phyloP scores from a whole-genome alignment of 345 rosid species.

The Stellera chamaejasme region DNA sequence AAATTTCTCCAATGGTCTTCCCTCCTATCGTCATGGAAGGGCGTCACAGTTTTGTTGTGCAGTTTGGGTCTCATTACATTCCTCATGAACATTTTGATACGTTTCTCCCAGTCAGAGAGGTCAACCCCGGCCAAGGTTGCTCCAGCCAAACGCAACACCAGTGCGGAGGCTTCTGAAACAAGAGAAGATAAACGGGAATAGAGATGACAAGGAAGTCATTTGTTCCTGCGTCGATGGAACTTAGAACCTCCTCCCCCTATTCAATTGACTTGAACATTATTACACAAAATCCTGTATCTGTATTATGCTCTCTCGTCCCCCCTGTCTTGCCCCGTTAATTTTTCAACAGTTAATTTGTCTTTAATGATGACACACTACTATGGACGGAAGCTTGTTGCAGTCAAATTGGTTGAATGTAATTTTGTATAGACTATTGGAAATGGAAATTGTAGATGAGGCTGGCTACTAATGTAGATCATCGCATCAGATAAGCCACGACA shows the following conservation, averaged over 20 bases:
- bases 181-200: slow-evolving; percentile 30
- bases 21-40: slow-evolving; percentile 79
- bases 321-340: background rate
- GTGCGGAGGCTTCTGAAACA: slow-evolving; percentile 18
- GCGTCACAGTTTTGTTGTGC: slow-evolving; percentile 38
- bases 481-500: too few relatives aligned
- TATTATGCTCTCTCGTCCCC: background rate
- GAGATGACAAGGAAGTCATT: slow-evolving; percentile 7
- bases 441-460: slow-evolving; percentile 7
- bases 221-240: background rate
- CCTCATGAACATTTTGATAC: slow-evolving; percentile 76
- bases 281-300: background rate
- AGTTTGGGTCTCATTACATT: slow-evolving; percentile 52
- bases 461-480: too few relatives aligned
- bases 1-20: slow-evolving; percentile 61
- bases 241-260: slow-evolving; percentile 8
- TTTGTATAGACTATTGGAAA: slow-evolving; percentile 19
- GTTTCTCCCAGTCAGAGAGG: slow-evolving; percentile 75
- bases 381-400: slow-evolving; percentile 12
- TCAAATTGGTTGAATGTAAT: slow-evolving; percentile 16
- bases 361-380: background rate
- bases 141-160: slow-evolving; percentile 45
- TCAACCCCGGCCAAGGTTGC: slow-evolving; percentile 74
- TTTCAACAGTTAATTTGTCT: slow-evolving; percentile 7
- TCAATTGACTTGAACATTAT: background rate